phyloP scores from a whole-genome alignment of 495 filamentous ascomycete genomes.

The Mycothermus thermophilus region DNA sequence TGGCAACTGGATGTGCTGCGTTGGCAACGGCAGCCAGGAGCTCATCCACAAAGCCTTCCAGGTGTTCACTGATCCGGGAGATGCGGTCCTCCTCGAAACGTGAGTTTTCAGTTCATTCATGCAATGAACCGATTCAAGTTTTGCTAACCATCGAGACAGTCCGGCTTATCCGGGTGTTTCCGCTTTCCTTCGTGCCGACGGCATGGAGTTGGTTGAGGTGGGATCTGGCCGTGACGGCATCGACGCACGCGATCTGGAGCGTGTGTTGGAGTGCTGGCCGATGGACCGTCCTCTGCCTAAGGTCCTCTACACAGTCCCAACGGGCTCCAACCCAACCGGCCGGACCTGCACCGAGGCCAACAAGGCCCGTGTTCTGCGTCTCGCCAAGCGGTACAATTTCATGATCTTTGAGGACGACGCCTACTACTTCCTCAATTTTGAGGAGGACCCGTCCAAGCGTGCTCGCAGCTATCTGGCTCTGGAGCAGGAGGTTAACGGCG shows the following conservation, averaged over 20 bases:
- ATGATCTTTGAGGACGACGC: constrained; percentile 4
- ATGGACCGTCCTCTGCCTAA: neutral
- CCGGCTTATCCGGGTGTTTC: constrained; percentile 3
- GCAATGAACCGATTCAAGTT: neutral
- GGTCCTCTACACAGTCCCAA: constrained; percentile 6
- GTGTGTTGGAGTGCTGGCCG: too few species aligned
- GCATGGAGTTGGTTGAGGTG: neutral
- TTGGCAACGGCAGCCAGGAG: constrained; percentile 9
- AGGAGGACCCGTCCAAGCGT: constrained; percentile 5
- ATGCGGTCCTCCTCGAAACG: constrained; percentile 7
- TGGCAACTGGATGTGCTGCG: constrained; percentile 1
- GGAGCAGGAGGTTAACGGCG: constrained; percentile 5
- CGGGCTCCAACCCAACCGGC: constrained; percentile 4
- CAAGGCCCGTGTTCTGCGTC: constrained; percentile 3
- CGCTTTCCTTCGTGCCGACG: constrained; percentile 1
- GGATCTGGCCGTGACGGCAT: too few species aligned
- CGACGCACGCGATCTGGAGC: too few species aligned
- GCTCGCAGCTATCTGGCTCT: constrained; percentile 6
- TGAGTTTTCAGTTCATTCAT: neutral
- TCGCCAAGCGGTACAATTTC: constrained; percentile 3
- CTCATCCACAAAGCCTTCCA: constrained; percentile 8
- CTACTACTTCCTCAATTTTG: constrained; percentile 6
- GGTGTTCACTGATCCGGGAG: constrained; percentile 6
- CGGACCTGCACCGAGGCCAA: constrained; percentile 3
- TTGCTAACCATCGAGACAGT: neutral